A percentile compares a stretch with the other conserved stretches of the same genome.
Conservation (phyloP, 75 land plant genomes). For the Picea sitchensis region DNA sequence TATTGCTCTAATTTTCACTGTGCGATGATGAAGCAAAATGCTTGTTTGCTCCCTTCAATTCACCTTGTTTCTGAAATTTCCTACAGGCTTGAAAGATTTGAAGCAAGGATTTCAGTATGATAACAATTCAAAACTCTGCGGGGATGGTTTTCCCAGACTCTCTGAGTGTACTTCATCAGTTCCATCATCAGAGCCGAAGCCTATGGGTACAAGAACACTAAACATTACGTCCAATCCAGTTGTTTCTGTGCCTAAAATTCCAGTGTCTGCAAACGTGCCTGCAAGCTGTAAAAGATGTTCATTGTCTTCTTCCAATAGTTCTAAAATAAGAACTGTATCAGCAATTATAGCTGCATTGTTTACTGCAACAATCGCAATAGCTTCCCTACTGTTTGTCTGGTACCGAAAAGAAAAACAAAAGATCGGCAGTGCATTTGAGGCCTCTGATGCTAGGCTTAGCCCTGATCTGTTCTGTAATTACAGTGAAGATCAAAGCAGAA, state of each 20-base stretch:
- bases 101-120: slow-evolving; percentile 18
- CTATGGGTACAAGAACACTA: slow-evolving; percentile 26
- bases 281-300: slow-evolving; percentile 19
- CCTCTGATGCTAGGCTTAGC: slow-evolving; percentile 5
- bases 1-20: too few relatives aligned
- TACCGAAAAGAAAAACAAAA: slow-evolving; percentile 27
- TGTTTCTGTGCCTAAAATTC: slow-evolving; percentile 17
- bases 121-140: slow-evolving; percentile 38
- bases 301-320: slow-evolving; percentile 16
- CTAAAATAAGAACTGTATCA: slow-evolving; percentile 17
- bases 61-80: neutral
- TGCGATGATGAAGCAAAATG: too few relatives aligned
- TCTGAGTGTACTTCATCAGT: slow-evolving; percentile 9
- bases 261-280: slow-evolving; percentile 37
- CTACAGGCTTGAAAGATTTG: slow-evolving; percentile 23
- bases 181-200: slow-evolving; percentile 7
- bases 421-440: slow-evolving; percentile 22
- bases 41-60: too few relatives aligned
- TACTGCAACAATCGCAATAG: slow-evolving; percentile 2
- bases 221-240: neutral
- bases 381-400: slow-evolving; percentile 14
- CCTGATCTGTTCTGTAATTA: slow-evolving; percentile 10
- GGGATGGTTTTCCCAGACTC: slow-evolving; percentile 13
- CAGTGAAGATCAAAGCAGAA: slow-evolving; percentile 32
- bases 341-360: slow-evolving; percentile 16